These are phyloP conservation scores for Pestalotiopsis sp. DNA, from an alignment of 2,329 filamentous ascomycete genomes.

Conservation along the genomic window DNA sequence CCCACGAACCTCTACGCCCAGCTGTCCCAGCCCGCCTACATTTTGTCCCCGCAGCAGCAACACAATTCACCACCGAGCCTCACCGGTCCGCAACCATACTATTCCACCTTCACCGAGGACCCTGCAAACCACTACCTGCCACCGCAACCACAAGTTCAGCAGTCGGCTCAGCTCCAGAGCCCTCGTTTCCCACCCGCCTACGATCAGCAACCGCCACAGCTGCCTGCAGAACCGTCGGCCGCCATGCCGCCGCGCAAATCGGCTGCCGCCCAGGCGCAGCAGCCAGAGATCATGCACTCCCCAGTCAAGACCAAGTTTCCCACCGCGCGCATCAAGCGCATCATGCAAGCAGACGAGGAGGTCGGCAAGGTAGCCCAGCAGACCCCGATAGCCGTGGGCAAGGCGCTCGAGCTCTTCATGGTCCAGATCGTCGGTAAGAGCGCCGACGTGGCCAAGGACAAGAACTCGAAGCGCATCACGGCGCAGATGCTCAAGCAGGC, in stretches of 20 bases:
- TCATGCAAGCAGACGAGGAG: slow-evolving; percentile 99
- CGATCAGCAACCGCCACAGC: background rate
- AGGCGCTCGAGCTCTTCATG: slow-evolving; percentile 98
- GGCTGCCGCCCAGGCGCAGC: slow-evolving; percentile 35
- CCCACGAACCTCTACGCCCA: slow-evolving; percentile 17
- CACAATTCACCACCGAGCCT: background rate
- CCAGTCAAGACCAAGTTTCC: slow-evolving; percentile 94
- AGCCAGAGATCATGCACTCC: slow-evolving; percentile 58
- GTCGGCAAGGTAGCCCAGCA: slow-evolving; percentile 98
- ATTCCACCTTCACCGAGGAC: slow-evolving; percentile 25
- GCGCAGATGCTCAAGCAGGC: slow-evolving; percentile 91
- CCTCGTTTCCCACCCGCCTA: slow-evolving; percentile 12
- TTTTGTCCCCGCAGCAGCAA: slow-evolving; percentile 7
- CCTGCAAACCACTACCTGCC: slow-evolving; percentile 19
- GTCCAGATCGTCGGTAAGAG: slow-evolving; percentile 89
- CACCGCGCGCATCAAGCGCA: slow-evolving; percentile 95
- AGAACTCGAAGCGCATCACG: slow-evolving; percentile 86
- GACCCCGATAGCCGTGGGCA: slow-evolving; percentile 92
- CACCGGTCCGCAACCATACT: slow-evolving; percentile 23
- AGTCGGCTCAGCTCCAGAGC: slow-evolving; percentile 16
- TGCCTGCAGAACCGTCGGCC: slow-evolving; percentile 19
- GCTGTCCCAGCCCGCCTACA: slow-evolving; percentile 16
- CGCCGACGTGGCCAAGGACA: slow-evolving; percentile 78
- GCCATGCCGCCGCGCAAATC: slow-evolving; percentile 42
- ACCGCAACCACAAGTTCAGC: slow-evolving; percentile 15